phyloP scores from a whole-genome alignment of 2,329 filamentous ascomycete species.

The Ophiognomonia clavigignenti-juglandacearum region DNA sequence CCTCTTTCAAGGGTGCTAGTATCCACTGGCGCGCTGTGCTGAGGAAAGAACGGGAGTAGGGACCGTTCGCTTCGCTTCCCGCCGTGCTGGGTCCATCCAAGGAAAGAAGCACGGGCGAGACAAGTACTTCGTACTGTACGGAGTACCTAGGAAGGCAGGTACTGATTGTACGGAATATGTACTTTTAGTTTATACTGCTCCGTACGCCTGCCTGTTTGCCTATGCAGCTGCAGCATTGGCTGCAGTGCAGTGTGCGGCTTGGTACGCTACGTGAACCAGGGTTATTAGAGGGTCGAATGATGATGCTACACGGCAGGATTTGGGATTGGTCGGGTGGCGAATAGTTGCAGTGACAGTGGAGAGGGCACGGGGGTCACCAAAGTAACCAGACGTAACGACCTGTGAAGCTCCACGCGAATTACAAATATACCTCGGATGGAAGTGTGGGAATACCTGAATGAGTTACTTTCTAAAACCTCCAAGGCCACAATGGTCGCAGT shows the following conservation, averaged over 20 bases:
- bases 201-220: neutral
- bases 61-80: constrained; percentile 15
- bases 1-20: constrained; percentile 8
- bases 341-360: constrained; percentile 6
- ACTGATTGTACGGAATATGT: no score
- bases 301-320: constrained; percentile 8
- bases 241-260: neutral
- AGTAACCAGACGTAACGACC: no score
- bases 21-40: no score
- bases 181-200: no score
- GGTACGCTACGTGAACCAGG: neutral
- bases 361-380: constrained; percentile 7
- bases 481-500: no score
- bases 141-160: no score
- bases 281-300: neutral
- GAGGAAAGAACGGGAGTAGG: no score
- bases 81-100: constrained; percentile 13
- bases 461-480: no score
- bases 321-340: constrained; percentile 14
- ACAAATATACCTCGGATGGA: neutral
- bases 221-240: neutral
- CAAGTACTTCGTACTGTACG: no score
- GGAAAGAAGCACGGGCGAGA: no score
- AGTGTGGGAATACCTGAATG: no score
- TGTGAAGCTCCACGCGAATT: constrained; percentile 13